Evolutionary conservation across 164 flowering plant species (phyloP), one percentile per base, ranked within the genome.

Genomic region (Vitis riparia): DNA sequence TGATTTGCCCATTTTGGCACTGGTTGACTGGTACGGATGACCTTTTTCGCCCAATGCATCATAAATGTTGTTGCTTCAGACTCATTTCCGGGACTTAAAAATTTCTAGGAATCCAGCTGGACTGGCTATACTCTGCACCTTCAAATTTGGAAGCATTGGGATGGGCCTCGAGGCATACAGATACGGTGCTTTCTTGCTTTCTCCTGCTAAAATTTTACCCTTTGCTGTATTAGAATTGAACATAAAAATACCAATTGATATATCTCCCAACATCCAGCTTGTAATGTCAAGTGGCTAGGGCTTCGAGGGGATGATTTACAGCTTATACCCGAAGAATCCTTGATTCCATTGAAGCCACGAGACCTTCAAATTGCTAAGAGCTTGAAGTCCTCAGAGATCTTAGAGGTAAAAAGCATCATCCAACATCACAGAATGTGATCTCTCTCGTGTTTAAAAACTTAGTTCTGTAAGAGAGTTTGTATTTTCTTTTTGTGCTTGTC

Each of bases 91-190:
- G 55, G 44, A 29, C 29, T 51, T 37, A 8, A 32, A 48, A 8
- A 3, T 50, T 44, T 64, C 11, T 59, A 93, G 98, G 99, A 92
- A 93, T 69, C 99, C 98, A 56, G 94, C 97, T 61, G 99, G 97
- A 70, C 75, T 96, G 61, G 93, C 93, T 53, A 91, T 92, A 71
- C 76, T 91, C 1, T 91, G 93, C 86, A 96, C 99, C 70, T 93
- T 84, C 80, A 92, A 96, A 78, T 92, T 72, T 81, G 99, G 99
- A 73, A 96, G 98, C 79, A 77, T 90, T 53, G 89, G 94, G 61
- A 96, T 96, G 99, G 98, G 99, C 65, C 82, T 96, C 60, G 99
- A 96, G 77, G 98, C 98, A 51, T 93, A 89, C 75, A 78, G 87
- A 89, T 93, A 92, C 59, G 95, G 99, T 95, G 67, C 60, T 49